A percentile compares a stretch with the other conserved stretches of the same genome.
These are phyloP conservation scores for Kodamaea kakaduensis DNA, from an alignment of 805 yeast genomes.

Conservation along the genomic window DNA sequence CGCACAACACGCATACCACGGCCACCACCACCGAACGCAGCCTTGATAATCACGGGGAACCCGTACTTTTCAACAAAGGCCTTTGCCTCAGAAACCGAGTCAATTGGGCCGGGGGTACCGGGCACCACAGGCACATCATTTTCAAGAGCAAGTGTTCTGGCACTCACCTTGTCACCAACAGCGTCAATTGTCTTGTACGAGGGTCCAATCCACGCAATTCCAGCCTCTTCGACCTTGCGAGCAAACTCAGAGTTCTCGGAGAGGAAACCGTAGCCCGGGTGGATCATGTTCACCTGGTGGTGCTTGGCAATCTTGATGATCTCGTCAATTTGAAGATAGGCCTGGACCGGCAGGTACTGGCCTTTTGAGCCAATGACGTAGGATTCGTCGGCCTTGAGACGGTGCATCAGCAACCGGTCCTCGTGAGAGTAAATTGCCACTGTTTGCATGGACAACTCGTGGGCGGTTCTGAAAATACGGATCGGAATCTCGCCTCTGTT, in stretches of 20 bases:
- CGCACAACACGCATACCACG: constrained; percentile 99
- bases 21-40: constrained; percentile 99
- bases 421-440: constrained; percentile 97
- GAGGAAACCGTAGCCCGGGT: constrained; percentile 55
- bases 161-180: constrained; percentile 96
- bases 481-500: constrained; percentile 85
- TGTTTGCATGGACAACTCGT: constrained; percentile 93
- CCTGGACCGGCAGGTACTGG: constrained; percentile 91
- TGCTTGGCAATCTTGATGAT: constrained; percentile 72
- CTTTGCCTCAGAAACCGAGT: constrained; percentile 68
- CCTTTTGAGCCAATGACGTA: constrained; percentile 88
- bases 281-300: constrained; percentile 37
- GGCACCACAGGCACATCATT: constrained; percentile 93
- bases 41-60: constrained; percentile 94
- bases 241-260: constrained; percentile 94
- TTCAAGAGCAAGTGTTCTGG: constrained; percentile 77
- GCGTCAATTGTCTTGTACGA: constrained; percentile 81
- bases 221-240: constrained; percentile 80
- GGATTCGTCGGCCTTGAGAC: constrained; percentile 91
- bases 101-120: constrained; percentile 97
- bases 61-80: constrained; percentile 82
- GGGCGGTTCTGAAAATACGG: constrained; percentile 94
- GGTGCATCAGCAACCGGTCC: constrained; percentile 90
- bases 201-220: constrained; percentile 97
- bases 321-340: constrained; percentile 93